Evolutionary conservation across 2,329 filamentous ascomycete genomes (phyloP).

Genomic region (Aureobasidium sp.): DNA sequence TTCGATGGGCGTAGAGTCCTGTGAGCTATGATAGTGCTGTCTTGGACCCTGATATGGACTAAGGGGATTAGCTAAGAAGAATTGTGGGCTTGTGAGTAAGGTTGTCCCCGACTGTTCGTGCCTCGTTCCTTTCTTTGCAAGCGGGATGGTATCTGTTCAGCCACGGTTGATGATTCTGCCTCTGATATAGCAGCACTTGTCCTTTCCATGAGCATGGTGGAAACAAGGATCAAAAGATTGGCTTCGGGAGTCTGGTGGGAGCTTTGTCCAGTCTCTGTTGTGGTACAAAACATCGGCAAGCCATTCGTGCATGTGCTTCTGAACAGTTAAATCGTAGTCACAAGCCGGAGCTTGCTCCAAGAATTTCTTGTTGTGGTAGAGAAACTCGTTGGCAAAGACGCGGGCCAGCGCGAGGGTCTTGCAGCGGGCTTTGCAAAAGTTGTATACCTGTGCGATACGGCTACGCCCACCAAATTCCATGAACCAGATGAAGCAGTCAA

Average conservation of each 20-base stretch:
- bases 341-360: background rate
- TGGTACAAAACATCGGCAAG: background rate
- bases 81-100: too few relatives aligned
- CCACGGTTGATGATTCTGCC: background rate
- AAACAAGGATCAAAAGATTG: background rate
- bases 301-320: background rate
- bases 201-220: background rate
- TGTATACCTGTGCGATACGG: background rate
- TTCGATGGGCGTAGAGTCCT: too few relatives aligned
- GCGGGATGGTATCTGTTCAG: background rate
- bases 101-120: too few relatives aligned
- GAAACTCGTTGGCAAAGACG: background rate
- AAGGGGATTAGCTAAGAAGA: too few relatives aligned
- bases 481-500: background rate
- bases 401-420: background rate
- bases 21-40: too few relatives aligned
- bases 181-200: background rate
- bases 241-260: background rate
- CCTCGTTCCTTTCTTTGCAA: too few relatives aligned
- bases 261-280: background rate
- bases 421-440: background rate
- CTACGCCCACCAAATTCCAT: background rate
- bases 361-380: background rate
- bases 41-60: too few relatives aligned
- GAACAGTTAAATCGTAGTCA: background rate